Evolutionary conservation across 768 basidiomycete species (phyloP).

Genomic region (Leccinum variicolor): DNA sequence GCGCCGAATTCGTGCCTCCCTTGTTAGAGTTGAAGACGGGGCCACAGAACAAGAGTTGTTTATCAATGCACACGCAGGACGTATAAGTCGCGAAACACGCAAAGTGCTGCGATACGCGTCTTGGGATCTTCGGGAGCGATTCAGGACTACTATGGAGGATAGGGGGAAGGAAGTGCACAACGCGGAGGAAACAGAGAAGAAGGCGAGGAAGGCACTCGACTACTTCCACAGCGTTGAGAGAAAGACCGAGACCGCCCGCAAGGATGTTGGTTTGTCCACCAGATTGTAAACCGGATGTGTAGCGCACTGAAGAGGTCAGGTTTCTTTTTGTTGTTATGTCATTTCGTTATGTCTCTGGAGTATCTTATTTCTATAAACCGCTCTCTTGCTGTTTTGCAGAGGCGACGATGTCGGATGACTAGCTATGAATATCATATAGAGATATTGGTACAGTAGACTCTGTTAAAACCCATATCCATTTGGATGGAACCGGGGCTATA

Average conservation of each 20-base stretch:
- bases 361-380: slow-evolving; percentile 14
- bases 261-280: slow-evolving; percentile 20
- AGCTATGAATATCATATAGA: not conserved
- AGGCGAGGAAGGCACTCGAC: slow-evolving; percentile 64
- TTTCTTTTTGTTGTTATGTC: slow-evolving; percentile 5
- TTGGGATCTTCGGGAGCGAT: slow-evolving; percentile 86
- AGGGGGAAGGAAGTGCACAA: slow-evolving; percentile 69
- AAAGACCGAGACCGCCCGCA: slow-evolving; percentile 41
- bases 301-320: not conserved
- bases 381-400: not conserved
- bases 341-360: slow-evolving; percentile 6
- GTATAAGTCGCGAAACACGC: slow-evolving; percentile 81
- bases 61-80: slow-evolving; percentile 60
- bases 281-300: slow-evolving; percentile 3
- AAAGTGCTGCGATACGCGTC: slow-evolving; percentile 89
- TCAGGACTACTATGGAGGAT: slow-evolving; percentile 78
- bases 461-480: not conserved
- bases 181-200: slow-evolving; percentile 73
- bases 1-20: slow-evolving; percentile 67
- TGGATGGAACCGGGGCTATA: no score
- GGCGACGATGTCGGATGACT: slow-evolving; percentile 3
- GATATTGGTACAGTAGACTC: not conserved
- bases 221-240: slow-evolving; percentile 59
- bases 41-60: slow-evolving; percentile 55
- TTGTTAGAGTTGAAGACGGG: slow-evolving; percentile 46